A percentile compares a stretch with the other conserved stretches of the same genome.
These are phyloP conservation scores for Lasiodiplodia sp. DNA, from an alignment of 2,329 filamentous ascomycete species.

Conservation along the genomic window DNA sequence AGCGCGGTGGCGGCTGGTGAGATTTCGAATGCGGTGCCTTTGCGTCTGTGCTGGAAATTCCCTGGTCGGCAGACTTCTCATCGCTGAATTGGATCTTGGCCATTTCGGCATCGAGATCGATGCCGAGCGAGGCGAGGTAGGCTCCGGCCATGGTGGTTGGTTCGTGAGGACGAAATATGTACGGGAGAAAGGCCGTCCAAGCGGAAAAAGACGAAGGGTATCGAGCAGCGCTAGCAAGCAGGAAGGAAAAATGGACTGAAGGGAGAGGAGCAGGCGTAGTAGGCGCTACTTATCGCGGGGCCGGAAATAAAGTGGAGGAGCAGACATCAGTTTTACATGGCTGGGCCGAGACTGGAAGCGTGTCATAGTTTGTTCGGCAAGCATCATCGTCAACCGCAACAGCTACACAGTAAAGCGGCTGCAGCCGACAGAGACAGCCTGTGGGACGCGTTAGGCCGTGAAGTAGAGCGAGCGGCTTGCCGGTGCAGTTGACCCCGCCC, in stretches of 20 bases:
- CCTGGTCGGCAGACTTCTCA: neutral
- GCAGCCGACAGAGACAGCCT: neutral
- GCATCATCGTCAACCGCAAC: neutral
- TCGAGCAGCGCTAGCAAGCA: slow-evolving; percentile 7
- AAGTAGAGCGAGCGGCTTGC: slow-evolving; percentile 2
- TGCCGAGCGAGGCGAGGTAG: slow-evolving; percentile 34
- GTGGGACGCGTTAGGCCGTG: neutral
- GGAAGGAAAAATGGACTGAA: neutral
- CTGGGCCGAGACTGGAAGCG: slow-evolving; percentile 15
- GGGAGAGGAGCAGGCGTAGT: neutral
- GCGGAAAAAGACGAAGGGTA: slow-evolving; percentile 9
- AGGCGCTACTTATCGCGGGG: slow-evolving; percentile 9
- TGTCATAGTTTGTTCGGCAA: slow-evolving; percentile 12
- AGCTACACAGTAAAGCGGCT: neutral
- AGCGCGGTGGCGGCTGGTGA: slow-evolving; percentile 10
- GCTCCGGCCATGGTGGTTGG: slow-evolving; percentile 29
- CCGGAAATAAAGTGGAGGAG: slow-evolving; percentile 21
- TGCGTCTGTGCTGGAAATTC: neutral
- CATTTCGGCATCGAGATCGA: slow-evolving; percentile 45
- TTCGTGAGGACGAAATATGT: slow-evolving; percentile 2
- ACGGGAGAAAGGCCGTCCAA: slow-evolving; percentile 7
- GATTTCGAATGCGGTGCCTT: slow-evolving; percentile 9
- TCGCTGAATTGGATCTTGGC: slow-evolving; percentile 38
- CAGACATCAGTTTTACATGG: slow-evolving; percentile 12
- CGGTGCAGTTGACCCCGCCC: slow-evolving; percentile 11